Evolutionary conservation across 2,329 filamentous ascomycete species (phyloP).

Genomic region (Penicillium sp.): DNA sequence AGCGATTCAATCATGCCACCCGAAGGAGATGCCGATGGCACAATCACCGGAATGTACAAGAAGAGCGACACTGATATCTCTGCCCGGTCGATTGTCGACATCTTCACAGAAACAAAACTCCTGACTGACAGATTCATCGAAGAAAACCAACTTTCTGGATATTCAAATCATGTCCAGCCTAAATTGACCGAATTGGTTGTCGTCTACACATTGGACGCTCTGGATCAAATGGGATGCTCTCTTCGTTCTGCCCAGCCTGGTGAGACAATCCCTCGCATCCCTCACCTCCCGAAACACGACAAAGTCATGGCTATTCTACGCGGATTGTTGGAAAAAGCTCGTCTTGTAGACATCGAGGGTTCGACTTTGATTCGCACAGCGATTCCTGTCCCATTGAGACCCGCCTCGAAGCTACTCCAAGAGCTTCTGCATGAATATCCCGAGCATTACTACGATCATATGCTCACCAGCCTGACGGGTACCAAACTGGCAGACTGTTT

Average conservation of each 20-base stretch:
- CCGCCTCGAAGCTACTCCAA: background rate
- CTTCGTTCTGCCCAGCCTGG: background rate
- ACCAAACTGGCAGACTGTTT: background rate
- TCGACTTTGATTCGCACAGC: background rate
- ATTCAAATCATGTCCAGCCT: background rate
- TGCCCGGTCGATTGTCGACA: background rate
- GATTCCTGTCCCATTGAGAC: background rate
- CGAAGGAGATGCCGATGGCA: background rate
- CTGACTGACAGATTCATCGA: background rate
- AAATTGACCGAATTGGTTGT: background rate
- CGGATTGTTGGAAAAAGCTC: background rate
- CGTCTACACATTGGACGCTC: background rate
- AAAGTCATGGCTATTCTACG: background rate
- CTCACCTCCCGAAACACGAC: background rate
- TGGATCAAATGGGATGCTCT: background rate
- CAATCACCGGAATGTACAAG: background rate
- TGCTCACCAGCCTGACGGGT: background rate
- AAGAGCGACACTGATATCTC: background rate
- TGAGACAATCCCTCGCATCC: background rate
- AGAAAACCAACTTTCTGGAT: background rate
- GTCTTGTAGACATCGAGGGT: background rate
- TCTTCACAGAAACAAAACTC: background rate
- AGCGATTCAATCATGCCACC: background rate
- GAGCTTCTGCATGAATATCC: background rate
- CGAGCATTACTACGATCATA: background rate